Percentiles rank a stretch among this genome's conserved stretches.
Conservation (phyloP, 306 rosid species). For the Cucurbita pepo region DNA sequence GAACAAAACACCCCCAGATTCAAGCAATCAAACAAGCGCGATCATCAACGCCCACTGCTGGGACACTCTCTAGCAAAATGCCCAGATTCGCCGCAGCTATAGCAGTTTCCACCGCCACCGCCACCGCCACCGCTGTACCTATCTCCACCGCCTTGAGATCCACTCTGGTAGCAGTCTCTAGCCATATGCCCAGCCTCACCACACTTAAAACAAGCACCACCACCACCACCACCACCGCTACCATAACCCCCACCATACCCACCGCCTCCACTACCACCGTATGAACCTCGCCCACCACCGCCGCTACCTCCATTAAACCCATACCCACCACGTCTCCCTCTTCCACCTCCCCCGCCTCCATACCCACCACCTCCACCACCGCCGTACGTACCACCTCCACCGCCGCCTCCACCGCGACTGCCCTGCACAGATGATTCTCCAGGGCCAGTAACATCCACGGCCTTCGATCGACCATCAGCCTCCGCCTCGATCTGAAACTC, state of each 20-base stretch:
- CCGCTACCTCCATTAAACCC: slow-evolving; percentile 14
- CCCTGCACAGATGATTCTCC: slow-evolving; percentile 46
- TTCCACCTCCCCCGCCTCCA: slow-evolving; percentile 5
- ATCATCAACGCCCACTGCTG: slow-evolving; percentile 20
- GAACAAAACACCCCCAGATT: slow-evolving; percentile 1
- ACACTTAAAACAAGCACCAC: slow-evolving; percentile 34
- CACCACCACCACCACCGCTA: slow-evolving; percentile 14
- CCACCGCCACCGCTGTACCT: slow-evolving; percentile 14
- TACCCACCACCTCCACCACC: slow-evolving; percentile 11
- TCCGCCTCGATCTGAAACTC: slow-evolving; percentile 59
- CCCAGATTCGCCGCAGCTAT: slow-evolving; percentile 38
- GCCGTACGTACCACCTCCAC: slow-evolving; percentile 17
- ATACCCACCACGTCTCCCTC: slow-evolving; percentile 19
- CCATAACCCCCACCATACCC: slow-evolving; percentile 14
- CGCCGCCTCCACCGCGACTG: slow-evolving; percentile 33
- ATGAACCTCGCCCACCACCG: slow-evolving; percentile 9
- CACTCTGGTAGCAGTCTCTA: slow-evolving; percentile 26
- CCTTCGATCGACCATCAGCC: slow-evolving; percentile 55
- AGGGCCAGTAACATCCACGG: slow-evolving; percentile 74
- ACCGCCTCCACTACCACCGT: slow-evolving; percentile 24
- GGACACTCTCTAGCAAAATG: slow-evolving; percentile 53
- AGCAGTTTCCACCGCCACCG: slow-evolving; percentile 30
- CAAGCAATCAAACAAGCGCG: neutral
- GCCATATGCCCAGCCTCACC: slow-evolving; percentile 28
- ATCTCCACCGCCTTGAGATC: slow-evolving; percentile 9